These are phyloP conservation scores for Ormosia semicastrata DNA, from an alignment of 306 rosid genomes.

Conservation along the genomic window DNA sequence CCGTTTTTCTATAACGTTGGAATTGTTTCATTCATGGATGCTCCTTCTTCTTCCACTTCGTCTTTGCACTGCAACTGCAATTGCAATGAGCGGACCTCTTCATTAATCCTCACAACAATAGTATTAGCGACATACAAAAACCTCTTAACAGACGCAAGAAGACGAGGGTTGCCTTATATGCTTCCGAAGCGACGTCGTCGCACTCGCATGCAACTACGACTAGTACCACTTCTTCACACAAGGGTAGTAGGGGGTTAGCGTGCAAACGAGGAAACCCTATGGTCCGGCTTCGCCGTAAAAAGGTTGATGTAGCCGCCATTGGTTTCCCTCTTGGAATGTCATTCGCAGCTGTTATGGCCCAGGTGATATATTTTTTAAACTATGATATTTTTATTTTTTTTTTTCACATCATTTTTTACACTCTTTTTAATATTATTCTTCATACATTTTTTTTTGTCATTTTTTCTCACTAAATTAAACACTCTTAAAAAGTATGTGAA, in stretches of 20 bases:
- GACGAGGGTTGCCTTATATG: conserved; percentile 22
- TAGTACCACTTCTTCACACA: conserved; percentile 14
- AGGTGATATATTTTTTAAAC: conserved; percentile 54
- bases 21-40: too few species aligned
- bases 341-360: conserved; percentile 73
- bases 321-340: conserved; percentile 88
- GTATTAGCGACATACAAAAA: neutral
- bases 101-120: too few species aligned
- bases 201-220: conserved; percentile 19
- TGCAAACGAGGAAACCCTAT: conserved; percentile 63
- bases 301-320: conserved; percentile 42
- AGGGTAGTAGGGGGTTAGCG: conserved; percentile 24
- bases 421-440: too few species aligned
- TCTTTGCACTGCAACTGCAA: too few species aligned
- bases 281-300: conserved; percentile 39
- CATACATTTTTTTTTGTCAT: too few species aligned
- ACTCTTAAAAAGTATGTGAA: too few species aligned
- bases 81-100: too few species aligned
- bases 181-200: conserved; percentile 34
- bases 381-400: too few species aligned
- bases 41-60: too few species aligned
- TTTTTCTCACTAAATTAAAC: too few species aligned
- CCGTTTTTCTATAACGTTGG: too few species aligned
- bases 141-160: neutral
- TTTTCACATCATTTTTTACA: too few species aligned